Conservation (phyloP, 805 yeast genomes). For the Ogataea naganishii region DNA sequence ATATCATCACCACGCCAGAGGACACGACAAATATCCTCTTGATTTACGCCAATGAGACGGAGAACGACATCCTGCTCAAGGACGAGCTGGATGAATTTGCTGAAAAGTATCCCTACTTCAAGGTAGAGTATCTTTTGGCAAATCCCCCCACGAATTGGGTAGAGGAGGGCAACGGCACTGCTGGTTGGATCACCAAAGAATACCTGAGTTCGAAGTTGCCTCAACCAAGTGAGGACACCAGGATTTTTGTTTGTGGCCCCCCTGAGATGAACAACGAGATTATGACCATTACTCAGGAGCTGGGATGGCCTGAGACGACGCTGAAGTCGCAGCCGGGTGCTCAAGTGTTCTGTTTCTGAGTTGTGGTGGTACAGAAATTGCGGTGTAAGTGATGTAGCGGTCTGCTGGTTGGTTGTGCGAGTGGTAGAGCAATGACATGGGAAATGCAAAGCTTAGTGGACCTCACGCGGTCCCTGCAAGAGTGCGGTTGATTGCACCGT, state of each 20-base stretch:
- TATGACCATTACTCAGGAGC: conserved; percentile 39
- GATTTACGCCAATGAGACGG: conserved; percentile 68
- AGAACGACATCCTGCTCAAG: conserved; percentile 64
- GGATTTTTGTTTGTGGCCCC: conserved; percentile 70
- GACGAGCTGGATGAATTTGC: conserved; percentile 67
- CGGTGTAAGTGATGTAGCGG: too few species aligned
- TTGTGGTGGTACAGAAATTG: too few species aligned
- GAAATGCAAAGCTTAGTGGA: too few species aligned
- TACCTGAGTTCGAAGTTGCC: conserved; percentile 49
- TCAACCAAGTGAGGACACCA: conserved; percentile 33
- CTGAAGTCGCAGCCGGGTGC: conserved; percentile 23
- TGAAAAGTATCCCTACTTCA: conserved; percentile 51
- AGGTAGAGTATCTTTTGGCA: conserved; percentile 50
- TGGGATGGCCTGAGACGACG: conserved; percentile 48
- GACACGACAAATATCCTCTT: conserved; percentile 54
- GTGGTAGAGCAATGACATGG: too few species aligned
- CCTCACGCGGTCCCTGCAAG: too few species aligned
- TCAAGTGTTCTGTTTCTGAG: conserved; percentile 27
- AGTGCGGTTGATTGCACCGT: too few species aligned
- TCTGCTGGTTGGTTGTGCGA: too few species aligned
- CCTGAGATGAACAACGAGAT: conserved; percentile 53
- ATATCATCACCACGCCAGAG: conserved; percentile 58
- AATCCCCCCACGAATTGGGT: conserved; percentile 43
- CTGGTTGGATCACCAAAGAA: conserved; percentile 54
- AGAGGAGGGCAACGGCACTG: conserved; percentile 49